Conservation (phyloP, 1,139 yeast species). For the Lodderomyces pseudojiufengensis region DNA sequence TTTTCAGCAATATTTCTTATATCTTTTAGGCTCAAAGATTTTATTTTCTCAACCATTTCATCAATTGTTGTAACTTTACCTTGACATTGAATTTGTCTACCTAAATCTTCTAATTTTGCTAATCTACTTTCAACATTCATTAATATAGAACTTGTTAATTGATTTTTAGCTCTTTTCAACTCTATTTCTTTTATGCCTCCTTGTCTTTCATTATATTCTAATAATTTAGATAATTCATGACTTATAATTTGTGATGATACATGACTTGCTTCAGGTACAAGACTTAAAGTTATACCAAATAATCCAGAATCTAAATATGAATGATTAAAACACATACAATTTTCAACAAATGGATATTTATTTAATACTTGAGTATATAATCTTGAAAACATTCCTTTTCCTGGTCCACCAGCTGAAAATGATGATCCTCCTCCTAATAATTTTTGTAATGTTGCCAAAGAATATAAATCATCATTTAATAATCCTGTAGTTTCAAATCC, state of each 20-base stretch:
- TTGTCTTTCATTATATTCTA: constrained; percentile 50
- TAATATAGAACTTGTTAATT: constrained; percentile 78
- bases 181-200: constrained; percentile 68
- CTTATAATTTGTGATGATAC: constrained; percentile 79
- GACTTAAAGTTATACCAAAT: constrained; percentile 83
- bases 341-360: constrained; percentile 87
- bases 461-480: constrained; percentile 82
- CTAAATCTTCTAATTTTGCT: constrained; percentile 90
- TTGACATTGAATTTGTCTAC: constrained; percentile 88
- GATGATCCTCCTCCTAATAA: constrained; percentile 98
- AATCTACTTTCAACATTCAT: constrained; percentile 92
- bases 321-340: constrained; percentile 85
- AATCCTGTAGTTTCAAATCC: constrained; percentile 89
- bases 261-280: constrained; percentile 82
- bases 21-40: constrained; percentile 60
- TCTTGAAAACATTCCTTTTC: constrained; percentile 97
- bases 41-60: constrained; percentile 82
- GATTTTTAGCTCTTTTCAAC: constrained; percentile 87
- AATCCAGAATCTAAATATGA: constrained; percentile 87
- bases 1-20: constrained; percentile 71
- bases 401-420: constrained; percentile 99
- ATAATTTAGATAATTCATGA: constrained; percentile 64
- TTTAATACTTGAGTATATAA: constrained; percentile 88
- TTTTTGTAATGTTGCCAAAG: constrained; percentile 86
- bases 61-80: constrained; percentile 72